phyloP scores from a whole-genome alignment of 176 grass and related monocot genomes.

The Lolium rigidum region DNA sequence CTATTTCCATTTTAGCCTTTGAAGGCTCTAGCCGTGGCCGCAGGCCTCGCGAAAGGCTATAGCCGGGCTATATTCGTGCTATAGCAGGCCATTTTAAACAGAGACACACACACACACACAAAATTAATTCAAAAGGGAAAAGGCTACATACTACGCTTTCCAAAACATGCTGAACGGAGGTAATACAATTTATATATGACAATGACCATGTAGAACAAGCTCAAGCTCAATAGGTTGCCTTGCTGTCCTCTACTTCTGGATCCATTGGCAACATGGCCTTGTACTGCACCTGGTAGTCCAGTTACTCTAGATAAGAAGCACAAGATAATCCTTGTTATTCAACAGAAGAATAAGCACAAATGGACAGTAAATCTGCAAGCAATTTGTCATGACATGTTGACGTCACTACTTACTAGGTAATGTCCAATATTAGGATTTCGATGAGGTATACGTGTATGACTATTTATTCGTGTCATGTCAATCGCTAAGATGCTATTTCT shows the following conservation, averaged over 20 bases:
- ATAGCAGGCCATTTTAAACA: too few relatives aligned
- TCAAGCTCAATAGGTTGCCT: background rate
- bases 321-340: background rate
- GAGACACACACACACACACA: too few relatives aligned
- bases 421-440: background rate
- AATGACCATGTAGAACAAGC: background rate
- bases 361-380: conserved; percentile 16
- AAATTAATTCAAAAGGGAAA: background rate
- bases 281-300: background rate
- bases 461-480: conserved; percentile 14
- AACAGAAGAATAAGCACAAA: background rate
- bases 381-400: background rate
- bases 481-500: background rate
- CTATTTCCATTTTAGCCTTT: too few relatives aligned
- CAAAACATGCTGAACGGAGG: too few relatives aligned
- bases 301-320: background rate
- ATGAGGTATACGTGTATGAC: background rate
- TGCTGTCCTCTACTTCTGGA: conserved; percentile 4
- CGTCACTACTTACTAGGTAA: conserved; percentile 12
- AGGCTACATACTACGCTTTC: background rate
- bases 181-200: background rate
- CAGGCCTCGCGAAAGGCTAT: too few relatives aligned
- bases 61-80: background rate
- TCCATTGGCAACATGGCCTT: background rate
- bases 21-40: too few relatives aligned